phyloP scores from a whole-genome alignment of 2,329 filamentous ascomycete species.

The Emmonsiellopsis sp. region DNA sequence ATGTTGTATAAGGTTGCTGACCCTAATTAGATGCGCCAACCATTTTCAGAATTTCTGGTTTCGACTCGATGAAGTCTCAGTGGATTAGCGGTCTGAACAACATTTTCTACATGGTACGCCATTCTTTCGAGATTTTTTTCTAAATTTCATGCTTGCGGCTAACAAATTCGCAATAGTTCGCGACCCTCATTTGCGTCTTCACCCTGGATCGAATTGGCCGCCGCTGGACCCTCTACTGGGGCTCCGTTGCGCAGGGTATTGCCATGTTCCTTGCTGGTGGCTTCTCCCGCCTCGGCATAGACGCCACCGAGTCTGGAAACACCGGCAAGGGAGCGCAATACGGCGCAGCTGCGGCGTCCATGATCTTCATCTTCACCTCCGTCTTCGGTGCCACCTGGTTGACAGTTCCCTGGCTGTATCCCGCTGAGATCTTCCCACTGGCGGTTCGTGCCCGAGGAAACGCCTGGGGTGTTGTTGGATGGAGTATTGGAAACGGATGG shows the following conservation, averaged over 20 bases:
- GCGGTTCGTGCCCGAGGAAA: conserved; percentile 63
- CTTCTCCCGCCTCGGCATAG: conserved; percentile 47
- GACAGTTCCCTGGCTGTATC: conserved; percentile 51
- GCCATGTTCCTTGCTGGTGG: conserved; percentile 59
- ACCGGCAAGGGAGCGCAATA: conserved; percentile 40
- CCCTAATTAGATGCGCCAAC: conserved; percentile 32
- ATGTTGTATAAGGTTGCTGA: neutral
- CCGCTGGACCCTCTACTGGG: conserved; percentile 61
- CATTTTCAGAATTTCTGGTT: conserved; percentile 60
- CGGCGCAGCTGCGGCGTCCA: conserved; percentile 56
- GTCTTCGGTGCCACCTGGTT: conserved; percentile 58
- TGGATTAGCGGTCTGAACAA: conserved; percentile 55
- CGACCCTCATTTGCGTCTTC: conserved; percentile 60
- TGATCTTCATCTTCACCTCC: conserved; percentile 61
- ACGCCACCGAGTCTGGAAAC: conserved; percentile 39
- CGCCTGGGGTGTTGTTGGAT: conserved; percentile 66
- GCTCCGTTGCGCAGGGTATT: conserved; percentile 53
- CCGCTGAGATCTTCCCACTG: conserved; percentile 59
- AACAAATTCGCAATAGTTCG: conserved; percentile 35
- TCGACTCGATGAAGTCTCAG: conserved; percentile 49
- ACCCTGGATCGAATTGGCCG: conserved; percentile 60
- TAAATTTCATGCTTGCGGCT: too few species aligned
- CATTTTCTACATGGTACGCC: conserved; percentile 45
- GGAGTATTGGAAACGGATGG: conserved; percentile 68
- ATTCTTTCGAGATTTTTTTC: neutral